Conservation (phyloP, 2,329 filamentous ascomycete genomes). For the Mycosphaerella arachidis region DNA sequence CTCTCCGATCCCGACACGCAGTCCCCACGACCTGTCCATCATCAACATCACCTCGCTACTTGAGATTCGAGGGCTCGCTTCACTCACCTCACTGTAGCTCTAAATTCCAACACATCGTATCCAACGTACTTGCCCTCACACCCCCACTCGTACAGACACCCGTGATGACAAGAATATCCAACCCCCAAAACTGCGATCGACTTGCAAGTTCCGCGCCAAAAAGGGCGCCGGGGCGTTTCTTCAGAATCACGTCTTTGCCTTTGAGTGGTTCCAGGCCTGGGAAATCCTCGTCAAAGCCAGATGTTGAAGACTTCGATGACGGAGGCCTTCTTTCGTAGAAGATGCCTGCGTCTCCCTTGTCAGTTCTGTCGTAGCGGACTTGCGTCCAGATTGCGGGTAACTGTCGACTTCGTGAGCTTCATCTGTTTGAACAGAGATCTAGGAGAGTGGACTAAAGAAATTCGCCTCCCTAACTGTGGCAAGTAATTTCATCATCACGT, state of each 20-base stretch:
- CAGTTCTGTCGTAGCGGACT: conserved; percentile 13
- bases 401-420: background rate
- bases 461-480: conserved; percentile 10
- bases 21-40: conserved; percentile 11
- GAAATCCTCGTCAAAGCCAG: conserved; percentile 13
- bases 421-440: background rate
- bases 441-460: background rate
- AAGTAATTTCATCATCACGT: conserved; percentile 19
- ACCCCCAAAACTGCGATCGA: conserved; percentile 13
- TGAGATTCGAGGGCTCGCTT: no score
- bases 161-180: conserved; percentile 25
- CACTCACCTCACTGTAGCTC: conserved; percentile 22
- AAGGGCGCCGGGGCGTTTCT: conserved; percentile 22
- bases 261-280: conserved; percentile 15
- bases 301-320: conserved; percentile 16
- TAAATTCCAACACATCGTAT: conserved; percentile 23
- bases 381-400: background rate
- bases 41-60: background rate
- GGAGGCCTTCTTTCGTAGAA: conserved; percentile 22
- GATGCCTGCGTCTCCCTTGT: conserved; percentile 23
- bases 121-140: conserved; percentile 23
- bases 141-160: conserved; percentile 25
- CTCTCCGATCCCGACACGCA: conserved; percentile 23
- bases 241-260: conserved; percentile 19
- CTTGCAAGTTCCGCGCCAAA: conserved; percentile 22